Evolutionary conservation across 2,329 filamentous ascomycete genomes (phyloP).

Genomic region (Cercospora sp.): DNA sequence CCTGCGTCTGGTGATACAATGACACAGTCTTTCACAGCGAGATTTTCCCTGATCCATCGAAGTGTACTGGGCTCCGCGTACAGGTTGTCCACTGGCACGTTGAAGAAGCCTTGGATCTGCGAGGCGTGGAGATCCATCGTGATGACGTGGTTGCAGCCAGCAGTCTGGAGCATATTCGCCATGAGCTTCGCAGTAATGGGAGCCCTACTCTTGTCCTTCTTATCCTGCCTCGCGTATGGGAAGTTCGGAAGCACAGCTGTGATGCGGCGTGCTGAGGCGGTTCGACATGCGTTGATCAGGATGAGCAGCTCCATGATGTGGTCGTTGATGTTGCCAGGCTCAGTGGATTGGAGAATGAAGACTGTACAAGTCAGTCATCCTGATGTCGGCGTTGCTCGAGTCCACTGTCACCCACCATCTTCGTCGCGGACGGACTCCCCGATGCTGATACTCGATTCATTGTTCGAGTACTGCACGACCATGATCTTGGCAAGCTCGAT

Average conservation of each 20-base stretch:
- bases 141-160: constrained; percentile 89
- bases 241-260: constrained; percentile 96
- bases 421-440: constrained; percentile 95
- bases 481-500: constrained; percentile 77
- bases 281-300: constrained; percentile 95
- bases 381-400: not conserved
- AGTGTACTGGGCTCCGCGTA: constrained; percentile 93
- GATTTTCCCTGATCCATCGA: constrained; percentile 86
- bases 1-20: constrained; percentile 95
- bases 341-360: constrained; percentile 94
- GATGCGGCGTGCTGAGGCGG: constrained; percentile 81
- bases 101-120: constrained; percentile 96
- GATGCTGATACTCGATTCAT: constrained; percentile 87
- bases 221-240: constrained; percentile 94
- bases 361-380: constrained; percentile 50
- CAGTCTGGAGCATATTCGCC: constrained; percentile 95
- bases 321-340: constrained; percentile 95
- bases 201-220: constrained; percentile 95
- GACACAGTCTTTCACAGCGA: constrained; percentile 78
- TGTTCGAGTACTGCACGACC: constrained; percentile 81
- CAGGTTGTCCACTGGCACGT: constrained; percentile 75
- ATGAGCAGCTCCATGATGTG: constrained; percentile 97
- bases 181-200: constrained; percentile 95
- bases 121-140: constrained; percentile 95
- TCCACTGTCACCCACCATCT: constrained; percentile 62